Percentiles rank a stretch among this genome's conserved stretches.
These are phyloP conservation scores for Solanum hybrid DNA, from an alignment of 305 asterid genomes.

Conservation along the genomic window DNA sequence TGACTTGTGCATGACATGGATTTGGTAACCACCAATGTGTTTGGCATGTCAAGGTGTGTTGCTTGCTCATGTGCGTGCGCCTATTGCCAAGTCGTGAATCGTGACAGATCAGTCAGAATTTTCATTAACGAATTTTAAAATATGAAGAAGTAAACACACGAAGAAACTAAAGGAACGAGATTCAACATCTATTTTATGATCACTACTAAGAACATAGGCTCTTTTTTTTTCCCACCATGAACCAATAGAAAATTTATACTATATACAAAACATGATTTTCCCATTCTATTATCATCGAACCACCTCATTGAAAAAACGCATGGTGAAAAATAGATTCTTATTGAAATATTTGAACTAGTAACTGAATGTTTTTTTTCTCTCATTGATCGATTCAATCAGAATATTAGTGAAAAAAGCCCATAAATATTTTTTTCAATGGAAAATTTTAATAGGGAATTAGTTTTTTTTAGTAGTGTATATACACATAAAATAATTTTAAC, in stretches of 20 bases:
- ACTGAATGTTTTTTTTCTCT: background rate
- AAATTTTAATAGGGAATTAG: background rate
- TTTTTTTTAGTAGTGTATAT: background rate
- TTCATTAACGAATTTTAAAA: background rate
- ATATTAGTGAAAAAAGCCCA: background rate
- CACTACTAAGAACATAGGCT: background rate
- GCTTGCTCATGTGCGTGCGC: background rate
- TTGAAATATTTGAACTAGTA: background rate
- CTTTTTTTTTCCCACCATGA: background rate
- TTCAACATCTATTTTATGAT: background rate
- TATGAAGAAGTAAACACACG: no score
- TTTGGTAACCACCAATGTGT: background rate
- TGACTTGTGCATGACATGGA: background rate
- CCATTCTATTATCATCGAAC: background rate
- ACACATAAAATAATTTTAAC: background rate
- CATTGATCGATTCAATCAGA: background rate
- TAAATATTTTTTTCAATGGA: background rate
- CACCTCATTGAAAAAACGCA: background rate
- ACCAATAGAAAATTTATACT: background rate
- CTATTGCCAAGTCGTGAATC: background rate
- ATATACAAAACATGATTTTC: background rate
- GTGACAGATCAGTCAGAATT: background rate
- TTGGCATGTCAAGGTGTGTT: background rate
- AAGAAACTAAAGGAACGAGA: background rate
- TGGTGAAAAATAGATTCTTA: fast-evolving